These are phyloP conservation scores for Achaetomium macrosporum DNA, from an alignment of 2,329 filamentous ascomycete genomes.

Conservation along the genomic window DNA sequence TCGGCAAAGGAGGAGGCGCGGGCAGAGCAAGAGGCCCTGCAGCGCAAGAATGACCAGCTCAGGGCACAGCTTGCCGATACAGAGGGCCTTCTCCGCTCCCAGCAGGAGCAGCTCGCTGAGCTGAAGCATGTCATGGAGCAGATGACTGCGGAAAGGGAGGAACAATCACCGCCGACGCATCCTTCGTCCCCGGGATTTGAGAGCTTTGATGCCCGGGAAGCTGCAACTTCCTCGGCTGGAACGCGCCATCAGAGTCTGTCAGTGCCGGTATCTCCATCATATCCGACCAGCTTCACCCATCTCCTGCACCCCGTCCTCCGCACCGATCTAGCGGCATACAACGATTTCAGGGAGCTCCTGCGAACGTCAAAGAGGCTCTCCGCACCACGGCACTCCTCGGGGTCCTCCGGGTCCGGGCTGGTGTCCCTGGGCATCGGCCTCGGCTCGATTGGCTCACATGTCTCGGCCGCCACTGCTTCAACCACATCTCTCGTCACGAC, in stretches of 20 bases:
- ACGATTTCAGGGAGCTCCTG: conserved; percentile 77
- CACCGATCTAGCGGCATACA: conserved; percentile 72
- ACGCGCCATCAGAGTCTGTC: conserved; percentile 34
- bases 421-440: conserved; percentile 39
- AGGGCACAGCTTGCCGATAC: conserved; percentile 80
- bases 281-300: conserved; percentile 70
- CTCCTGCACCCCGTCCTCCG: conserved; percentile 78
- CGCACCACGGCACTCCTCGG: conserved; percentile 59
- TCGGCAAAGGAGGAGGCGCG: conserved; percentile 84
- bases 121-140: conserved; percentile 90
- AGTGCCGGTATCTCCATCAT: conserved; percentile 46
- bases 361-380: conserved; percentile 58
- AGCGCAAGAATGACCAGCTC: conserved; percentile 83
- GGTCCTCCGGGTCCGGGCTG: conserved; percentile 34
- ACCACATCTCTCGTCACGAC: conserved; percentile 51
- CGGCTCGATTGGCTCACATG: conserved; percentile 25
- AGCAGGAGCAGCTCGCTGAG: conserved; percentile 88
- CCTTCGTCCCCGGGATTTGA: conserved; percentile 76
- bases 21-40: conserved; percentile 71
- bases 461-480: conserved; percentile 49
- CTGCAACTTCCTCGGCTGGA: conserved; percentile 32
- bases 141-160: conserved; percentile 68
- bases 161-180: conserved; percentile 64
- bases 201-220: conserved; percentile 57
- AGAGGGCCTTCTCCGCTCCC: conserved; percentile 75